These are phyloP conservation scores for Fusarium sp. DNA, from an alignment of 2,329 filamentous ascomycete genomes.

Conservation along the genomic window DNA sequence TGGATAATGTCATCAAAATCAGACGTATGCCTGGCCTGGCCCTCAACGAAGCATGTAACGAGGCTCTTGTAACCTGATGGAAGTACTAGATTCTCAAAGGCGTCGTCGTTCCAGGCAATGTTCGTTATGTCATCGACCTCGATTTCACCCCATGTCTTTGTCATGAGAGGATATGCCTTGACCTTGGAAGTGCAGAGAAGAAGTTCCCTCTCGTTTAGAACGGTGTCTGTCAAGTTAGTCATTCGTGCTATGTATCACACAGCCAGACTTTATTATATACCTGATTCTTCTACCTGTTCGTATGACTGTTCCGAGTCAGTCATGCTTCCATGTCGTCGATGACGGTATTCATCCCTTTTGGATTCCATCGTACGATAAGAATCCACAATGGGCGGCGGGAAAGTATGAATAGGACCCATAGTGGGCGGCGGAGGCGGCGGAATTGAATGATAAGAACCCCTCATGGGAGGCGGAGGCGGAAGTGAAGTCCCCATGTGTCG, in stretches of 20 bases:
- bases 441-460: too few species aligned
- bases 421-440: too few species aligned
- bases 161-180: background rate
- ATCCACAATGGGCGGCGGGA: too few species aligned
- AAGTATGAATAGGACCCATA: fast-evolving
- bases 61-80: background rate
- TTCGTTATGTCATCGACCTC: background rate
- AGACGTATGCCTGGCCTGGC: background rate
- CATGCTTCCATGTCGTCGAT: background rate
- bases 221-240: background rate
- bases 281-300: background rate
- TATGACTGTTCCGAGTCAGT: background rate
- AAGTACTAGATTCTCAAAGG: background rate
- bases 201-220: background rate
- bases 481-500: background rate
- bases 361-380: background rate
- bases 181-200: background rate
- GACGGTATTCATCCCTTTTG: background rate
- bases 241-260: background rate
- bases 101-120: background rate
- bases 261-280: background rate
- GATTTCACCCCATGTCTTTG: background rate
- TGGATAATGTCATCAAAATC: background rate
- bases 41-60: background rate
- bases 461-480: too few species aligned